Base-by-base conservation (phyloP, 345 rosid genomes). In the Eucalyptus grandis region DNA sequence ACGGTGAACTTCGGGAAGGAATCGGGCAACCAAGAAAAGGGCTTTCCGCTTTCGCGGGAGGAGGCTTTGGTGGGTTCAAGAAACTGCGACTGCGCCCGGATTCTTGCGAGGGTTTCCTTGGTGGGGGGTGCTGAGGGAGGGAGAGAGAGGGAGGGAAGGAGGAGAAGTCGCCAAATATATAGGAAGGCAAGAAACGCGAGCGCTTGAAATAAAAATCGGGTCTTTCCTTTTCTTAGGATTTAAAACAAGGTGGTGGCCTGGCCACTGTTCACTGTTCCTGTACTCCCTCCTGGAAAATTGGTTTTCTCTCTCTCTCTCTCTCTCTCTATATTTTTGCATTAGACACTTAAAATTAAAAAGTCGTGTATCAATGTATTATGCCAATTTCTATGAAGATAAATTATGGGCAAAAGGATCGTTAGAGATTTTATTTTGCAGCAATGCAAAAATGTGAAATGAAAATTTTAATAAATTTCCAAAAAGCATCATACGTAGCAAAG, bases 401-500 rank as follows among this genome's bases (percentile, higher is more conserved):
- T 37, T 72, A 72, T 19, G 26, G 83, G 15, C 83, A 37, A 37
- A 72, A 37, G 46, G 46, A 72, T 37, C 12, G 37, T 37, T 72
- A 27, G 26, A 72, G 26, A 37, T 37, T 37, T 72, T 37, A 19
- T 21, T 72, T 19, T 11, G 82, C 14, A 19, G 22, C 27, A 9
- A 37, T 1, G 2, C 6, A 5, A 72, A 37, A 10, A 37, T n/a
- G 3, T 37, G 46, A 3, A 19, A 37, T 11, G 26, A 14, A 21
- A 72, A 72, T 2, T 65, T 37, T 19, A 72, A 34, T 17, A 17
- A 72, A 3, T 17, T 34, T 5, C 3, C 0, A 34, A 72, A 17
- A 60, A 62, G 0, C 5, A 72, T 37, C 3, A 1, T 19, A 37
- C 37, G 4, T 3, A 8, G 0, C 1, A 13, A 3, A 72, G 15